phyloP scores from a whole-genome alignment of 371 early-diverging fungal genomes.

The Rhizopus delemar region DNA sequence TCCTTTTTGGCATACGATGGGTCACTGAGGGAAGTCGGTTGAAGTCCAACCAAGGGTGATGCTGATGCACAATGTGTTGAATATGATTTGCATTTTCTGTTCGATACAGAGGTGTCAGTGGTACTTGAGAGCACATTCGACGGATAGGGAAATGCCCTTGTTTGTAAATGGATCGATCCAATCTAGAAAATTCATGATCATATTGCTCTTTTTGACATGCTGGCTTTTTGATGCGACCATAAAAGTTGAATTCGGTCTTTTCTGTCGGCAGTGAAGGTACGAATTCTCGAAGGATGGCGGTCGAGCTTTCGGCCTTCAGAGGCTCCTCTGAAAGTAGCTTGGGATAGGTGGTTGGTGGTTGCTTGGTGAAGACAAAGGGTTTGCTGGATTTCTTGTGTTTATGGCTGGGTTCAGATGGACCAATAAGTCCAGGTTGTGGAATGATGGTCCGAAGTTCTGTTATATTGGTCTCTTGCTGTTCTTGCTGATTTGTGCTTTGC shows the following conservation, averaged over 20 bases:
- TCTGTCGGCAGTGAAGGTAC: background rate
- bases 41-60: too few relatives aligned
- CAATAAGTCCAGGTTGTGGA: background rate
- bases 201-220: background rate
- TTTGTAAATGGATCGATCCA: constrained; percentile 8
- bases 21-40: too few relatives aligned
- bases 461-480: too few relatives aligned
- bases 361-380: background rate
- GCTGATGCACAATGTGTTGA: background rate
- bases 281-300: background rate
- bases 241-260: background rate
- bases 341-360: background rate
- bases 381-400: background rate
- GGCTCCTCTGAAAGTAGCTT: background rate
- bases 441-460: too few relatives aligned
- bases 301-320: background rate
- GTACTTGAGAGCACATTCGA: background rate
- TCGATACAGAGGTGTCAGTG: background rate
- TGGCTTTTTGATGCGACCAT: background rate
- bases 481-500: too few relatives aligned
- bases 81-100: background rate
- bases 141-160: background rate
- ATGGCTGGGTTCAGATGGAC: background rate
- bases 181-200: constrained; percentile 16
- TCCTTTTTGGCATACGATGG: background rate